Base-by-base conservation (phyloP, 345 rosid genomes). In the Brassica carinata region DNA sequence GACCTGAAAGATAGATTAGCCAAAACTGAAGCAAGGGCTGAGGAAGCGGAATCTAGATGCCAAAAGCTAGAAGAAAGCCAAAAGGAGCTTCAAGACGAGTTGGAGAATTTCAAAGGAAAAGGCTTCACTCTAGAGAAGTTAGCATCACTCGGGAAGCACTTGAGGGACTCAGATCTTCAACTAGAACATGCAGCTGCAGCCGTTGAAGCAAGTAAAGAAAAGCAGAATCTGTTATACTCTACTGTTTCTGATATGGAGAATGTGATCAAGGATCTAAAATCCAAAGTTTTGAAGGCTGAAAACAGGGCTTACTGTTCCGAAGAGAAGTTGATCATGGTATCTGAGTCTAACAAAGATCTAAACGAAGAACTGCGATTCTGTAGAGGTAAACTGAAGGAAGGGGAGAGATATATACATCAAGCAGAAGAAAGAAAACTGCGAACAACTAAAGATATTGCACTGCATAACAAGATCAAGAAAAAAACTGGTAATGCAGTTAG, bases 121-220 rank as follows among this genome's bases (percentile, higher is more conserved):
- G 85, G 86, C 29, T 38, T 77, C 23, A 84, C 87, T 36, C 55
- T 73, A 3, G 88, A 91, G 86, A 95, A 85, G 86, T 84, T 87
- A 70, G 86, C 86, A 48, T 83, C 75, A 7, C 88, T 95, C 63
- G 94, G 90, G 83, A 87, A 84, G 83, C 91, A 77, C 74, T 69
- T 88, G 83, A 86, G 78, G 80, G 96, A 90, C 53, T 87, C 91
- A 67, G 94, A 93, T 78, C 86, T 86, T 76, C 87, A 55, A 72
- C 84, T 93, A 66, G 92, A 91, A 73, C 89, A 75, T 85, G 98
- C 97, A 13, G 83, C 87, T 74, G 99, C 94, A 53, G 90, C 92
- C 74, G 82, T 85, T 13, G 98, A 93, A 83, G 98, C 99, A 77
- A 86, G 94, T 75, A 89, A 88, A 82, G 99, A 96, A 86, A 90